These are phyloP conservation scores for Sordariomycetes sp. DNA, from an alignment of 2,329 filamentous ascomycete species.

Conservation along the genomic window DNA sequence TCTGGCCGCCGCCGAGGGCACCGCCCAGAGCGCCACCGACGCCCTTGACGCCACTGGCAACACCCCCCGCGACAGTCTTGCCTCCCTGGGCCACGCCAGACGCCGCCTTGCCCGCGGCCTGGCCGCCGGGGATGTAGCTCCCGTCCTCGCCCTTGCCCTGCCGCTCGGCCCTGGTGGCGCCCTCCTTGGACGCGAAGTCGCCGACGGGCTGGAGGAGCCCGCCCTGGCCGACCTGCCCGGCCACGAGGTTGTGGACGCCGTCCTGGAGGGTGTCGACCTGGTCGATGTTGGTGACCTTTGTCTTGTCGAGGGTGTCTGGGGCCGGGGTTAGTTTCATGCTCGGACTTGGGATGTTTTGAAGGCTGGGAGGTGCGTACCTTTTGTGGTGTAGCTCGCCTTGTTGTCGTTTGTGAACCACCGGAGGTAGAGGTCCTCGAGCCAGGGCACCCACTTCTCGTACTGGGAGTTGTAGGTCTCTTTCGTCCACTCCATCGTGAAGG, in stretches of 20 bases:
- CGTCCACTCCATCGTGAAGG: constrained; percentile 37
- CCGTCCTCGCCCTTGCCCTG: constrained; percentile 53
- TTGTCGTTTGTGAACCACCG: constrained; percentile 67
- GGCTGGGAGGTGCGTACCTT: constrained; percentile 35
- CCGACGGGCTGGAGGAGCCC: constrained; percentile 56
- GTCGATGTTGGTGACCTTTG: constrained; percentile 57
- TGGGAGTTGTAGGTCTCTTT: constrained; percentile 58
- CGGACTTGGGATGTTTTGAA: neutral
- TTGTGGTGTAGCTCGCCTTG: constrained; percentile 61
- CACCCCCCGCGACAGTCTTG: neutral
- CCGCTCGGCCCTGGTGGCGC: constrained; percentile 53
- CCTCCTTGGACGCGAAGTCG: constrained; percentile 52
- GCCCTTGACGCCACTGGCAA: neutral
- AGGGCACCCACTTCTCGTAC: constrained; percentile 67
- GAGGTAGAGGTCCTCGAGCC: constrained; percentile 65
- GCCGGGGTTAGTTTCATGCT: constrained; percentile 3
- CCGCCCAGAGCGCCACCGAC: neutral
- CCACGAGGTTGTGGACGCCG: constrained; percentile 50
- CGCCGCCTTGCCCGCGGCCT: neutral
- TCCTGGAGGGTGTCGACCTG: constrained; percentile 62
- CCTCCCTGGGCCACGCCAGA: neutral
- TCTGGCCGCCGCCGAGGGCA: neutral
- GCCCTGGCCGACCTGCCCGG: constrained; percentile 56
- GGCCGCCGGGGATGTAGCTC: constrained; percentile 24
- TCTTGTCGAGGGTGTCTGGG: constrained; percentile 54